Evolutionary conservation across 441 rosid species (phyloP).

Genomic region (Dalechampia spathulata): DNA sequence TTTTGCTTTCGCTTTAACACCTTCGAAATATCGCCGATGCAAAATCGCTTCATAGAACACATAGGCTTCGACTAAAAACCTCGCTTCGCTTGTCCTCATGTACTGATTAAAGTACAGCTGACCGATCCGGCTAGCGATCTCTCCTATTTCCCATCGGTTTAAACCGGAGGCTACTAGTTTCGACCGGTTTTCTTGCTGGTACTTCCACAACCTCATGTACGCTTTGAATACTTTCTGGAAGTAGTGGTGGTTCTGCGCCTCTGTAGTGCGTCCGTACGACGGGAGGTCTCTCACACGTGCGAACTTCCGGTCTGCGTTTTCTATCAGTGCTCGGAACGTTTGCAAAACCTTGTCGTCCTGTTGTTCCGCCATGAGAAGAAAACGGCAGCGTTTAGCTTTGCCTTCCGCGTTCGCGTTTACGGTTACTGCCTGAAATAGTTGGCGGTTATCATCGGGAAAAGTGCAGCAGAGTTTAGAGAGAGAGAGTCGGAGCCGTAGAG

Average conservation of each 20-base stretch:
- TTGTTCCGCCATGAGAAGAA: constrained; percentile 29
- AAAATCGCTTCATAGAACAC: constrained; percentile 90
- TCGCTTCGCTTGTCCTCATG: constrained; percentile 80
- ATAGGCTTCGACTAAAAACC: constrained; percentile 76
- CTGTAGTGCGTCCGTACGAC: constrained; percentile 38
- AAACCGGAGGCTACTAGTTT: constrained; percentile 64
- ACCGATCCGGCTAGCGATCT: constrained; percentile 98
- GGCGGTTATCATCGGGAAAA: constrained; percentile 27
- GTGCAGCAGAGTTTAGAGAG: background rate
- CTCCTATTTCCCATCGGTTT: constrained; percentile 94
- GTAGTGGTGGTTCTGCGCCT: constrained; percentile 32
- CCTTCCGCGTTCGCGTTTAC: too few species aligned
- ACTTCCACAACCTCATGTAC: constrained; percentile 89
- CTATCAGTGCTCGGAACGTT: constrained; percentile 67
- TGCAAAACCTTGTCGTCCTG: constrained; percentile 33
- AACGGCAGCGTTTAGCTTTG: too few species aligned
- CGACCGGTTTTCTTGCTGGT: constrained; percentile 73
- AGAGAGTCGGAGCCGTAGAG: too few species aligned
- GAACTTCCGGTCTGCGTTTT: constrained; percentile 83
- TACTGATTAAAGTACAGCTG: constrained; percentile 92
- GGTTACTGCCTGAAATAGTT: too few species aligned
- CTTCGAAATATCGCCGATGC: constrained; percentile 69
- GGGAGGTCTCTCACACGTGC: constrained; percentile 80
- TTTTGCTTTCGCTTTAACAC: constrained; percentile 22
- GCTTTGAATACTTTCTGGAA: constrained; percentile 88